Conservation (phyloP, 805 yeast species). For the Metschnikowia chrysomelidarum region DNA sequence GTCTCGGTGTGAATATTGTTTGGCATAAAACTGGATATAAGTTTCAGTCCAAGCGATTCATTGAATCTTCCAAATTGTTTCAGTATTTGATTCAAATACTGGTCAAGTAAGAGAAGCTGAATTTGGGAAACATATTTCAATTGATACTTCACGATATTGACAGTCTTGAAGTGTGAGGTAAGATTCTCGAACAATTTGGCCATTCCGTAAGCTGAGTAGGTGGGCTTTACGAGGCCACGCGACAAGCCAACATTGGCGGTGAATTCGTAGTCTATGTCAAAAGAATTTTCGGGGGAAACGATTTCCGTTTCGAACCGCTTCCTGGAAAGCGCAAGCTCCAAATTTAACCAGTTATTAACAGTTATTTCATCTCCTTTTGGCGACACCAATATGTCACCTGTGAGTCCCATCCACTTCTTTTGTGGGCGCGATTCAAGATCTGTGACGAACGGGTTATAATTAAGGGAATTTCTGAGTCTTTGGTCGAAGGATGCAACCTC, state of each 20-base stretch:
- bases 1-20: slow-evolving; percentile 11
- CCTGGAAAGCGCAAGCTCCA: slow-evolving; percentile 52
- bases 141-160: slow-evolving; percentile 50
- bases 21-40: slow-evolving; percentile 34
- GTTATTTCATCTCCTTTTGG: slow-evolving; percentile 35
- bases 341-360: slow-evolving; percentile 47
- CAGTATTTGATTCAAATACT: slow-evolving; percentile 36
- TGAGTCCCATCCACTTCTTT: slow-evolving; percentile 48
- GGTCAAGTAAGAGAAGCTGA: slow-evolving; percentile 56
- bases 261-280: slow-evolving; percentile 57
- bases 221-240: slow-evolving; percentile 42
- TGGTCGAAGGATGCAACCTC: slow-evolving; percentile 62
- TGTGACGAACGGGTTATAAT: slow-evolving; percentile 42
- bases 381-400: slow-evolving; percentile 36
- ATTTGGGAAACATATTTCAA: slow-evolving; percentile 53
- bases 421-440: slow-evolving; percentile 21
- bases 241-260: slow-evolving; percentile 18
- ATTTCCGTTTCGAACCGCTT: slow-evolving; percentile 51
- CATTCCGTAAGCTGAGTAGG: slow-evolving; percentile 58
- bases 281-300: slow-evolving; percentile 46
- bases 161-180: slow-evolving; percentile 52
- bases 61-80: slow-evolving; percentile 44
- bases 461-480: slow-evolving; percentile 41
- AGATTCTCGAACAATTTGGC: slow-evolving; percentile 56
- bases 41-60: slow-evolving; percentile 32